Percentiles rank a stretch among this genome's conserved stretches.
These are phyloP conservation scores for Eimeria zaria DNA, from an alignment of 169 alveolate genomes.

Conservation along the genomic window DNA sequence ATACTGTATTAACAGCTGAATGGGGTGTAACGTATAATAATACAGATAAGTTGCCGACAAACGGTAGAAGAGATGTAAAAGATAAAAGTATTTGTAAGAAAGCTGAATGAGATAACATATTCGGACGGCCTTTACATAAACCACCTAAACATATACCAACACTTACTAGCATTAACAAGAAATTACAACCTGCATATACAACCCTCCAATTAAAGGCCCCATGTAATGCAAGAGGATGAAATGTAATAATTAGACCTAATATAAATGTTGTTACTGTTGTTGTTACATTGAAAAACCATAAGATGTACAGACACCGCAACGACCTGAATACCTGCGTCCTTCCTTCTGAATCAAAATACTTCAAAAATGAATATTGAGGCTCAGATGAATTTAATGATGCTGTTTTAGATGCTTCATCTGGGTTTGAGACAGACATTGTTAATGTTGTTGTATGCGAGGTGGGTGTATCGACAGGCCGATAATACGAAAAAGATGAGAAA, in stretches of 20 bases:
- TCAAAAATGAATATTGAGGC: slow-evolving; percentile 24
- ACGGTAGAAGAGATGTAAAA: background rate
- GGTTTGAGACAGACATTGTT: background rate
- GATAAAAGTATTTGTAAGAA: background rate
- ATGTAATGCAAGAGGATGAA: slow-evolving; percentile 18
- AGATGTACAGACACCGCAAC: slow-evolving; percentile 66
- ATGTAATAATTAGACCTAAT: slow-evolving; percentile 12
- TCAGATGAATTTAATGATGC: background rate
- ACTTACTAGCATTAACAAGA: background rate
- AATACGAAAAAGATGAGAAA: background rate
- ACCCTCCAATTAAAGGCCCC: slow-evolving; percentile 31
- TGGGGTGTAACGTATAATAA: background rate
- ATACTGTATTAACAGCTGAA: background rate
- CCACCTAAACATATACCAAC: background rate
- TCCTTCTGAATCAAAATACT: slow-evolving; percentile 23
- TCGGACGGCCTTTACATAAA: background rate
- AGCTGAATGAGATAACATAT: background rate
- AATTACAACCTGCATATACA: background rate
- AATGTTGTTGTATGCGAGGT: background rate
- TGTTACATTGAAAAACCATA: slow-evolving; percentile 7
- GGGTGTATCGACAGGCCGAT: background rate
- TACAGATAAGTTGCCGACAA: background rate
- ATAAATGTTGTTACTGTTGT: background rate
- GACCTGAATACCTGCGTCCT: slow-evolving; percentile 7
- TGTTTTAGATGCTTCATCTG: background rate